Base-by-base conservation (phyloP, 805 yeast genomes). In the Candida cerambycidarum region DNA sequence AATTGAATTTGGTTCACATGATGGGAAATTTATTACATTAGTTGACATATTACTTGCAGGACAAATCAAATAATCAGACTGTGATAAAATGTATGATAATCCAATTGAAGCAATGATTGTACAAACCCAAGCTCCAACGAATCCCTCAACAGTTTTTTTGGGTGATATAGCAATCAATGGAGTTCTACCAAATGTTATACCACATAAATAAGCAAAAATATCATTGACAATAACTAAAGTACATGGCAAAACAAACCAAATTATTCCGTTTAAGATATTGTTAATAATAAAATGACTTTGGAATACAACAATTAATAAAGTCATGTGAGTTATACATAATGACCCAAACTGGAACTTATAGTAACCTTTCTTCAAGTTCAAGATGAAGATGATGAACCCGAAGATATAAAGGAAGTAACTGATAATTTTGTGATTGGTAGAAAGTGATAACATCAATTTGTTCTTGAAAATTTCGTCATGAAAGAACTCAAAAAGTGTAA, bases 131-230 rank as follows among this genome's bases (percentile, higher is more conserved):
- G 98, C 99, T 40, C 99, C 99, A 38, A 92, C 68, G 57, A 93
- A 93, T 2, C 99, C 99, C 69, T 93, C 99, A 28, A 92, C 89
- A 3, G 99, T 93, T 68, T 93, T 93, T 66, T 93, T 93, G 44
- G 99, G 99, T 10, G 97, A 88, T 50, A 93, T 89, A 39, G 85
- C 89, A 54, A 93, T 88, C 56, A 93, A 78, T 58, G 88, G 96
- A 29, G 97, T 92, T 49, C 76, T 80, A 42, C 99, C 99, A 67
- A 93, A 89, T 1, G 98, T 87, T 52, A 93, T 93, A 35, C 99
- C 99, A 68, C 98, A 93, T 38, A 93, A 72, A 61, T 93, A 93
- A 18, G 99, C 99, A 74, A 89, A 90, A 41, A 92, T 89, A 61
- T 93, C 99, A 62, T 93, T 93, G 43, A 88, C 85, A 52, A 93